A percentile compares a stretch with the other conserved stretches of the same genome.
Evolutionary conservation across 495 filamentous ascomycete genomes (phyloP).

Genomic region (Trichoderma reesei): DNA sequence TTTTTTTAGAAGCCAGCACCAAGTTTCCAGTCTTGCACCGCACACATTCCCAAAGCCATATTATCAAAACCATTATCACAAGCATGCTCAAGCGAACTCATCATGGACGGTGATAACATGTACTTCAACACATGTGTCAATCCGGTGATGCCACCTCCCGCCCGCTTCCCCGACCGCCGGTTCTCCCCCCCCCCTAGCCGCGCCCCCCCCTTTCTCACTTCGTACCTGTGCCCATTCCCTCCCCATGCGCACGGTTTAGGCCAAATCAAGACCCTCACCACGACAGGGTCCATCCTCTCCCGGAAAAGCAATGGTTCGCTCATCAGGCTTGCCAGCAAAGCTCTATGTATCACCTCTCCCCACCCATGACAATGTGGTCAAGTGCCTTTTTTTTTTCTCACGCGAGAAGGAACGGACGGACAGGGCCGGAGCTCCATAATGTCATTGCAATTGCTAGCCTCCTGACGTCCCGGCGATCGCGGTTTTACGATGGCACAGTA

Average conservation of each 20-base stretch:
- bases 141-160: neutral
- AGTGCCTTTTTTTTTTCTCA: neutral
- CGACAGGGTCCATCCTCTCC: conserved; percentile 4
- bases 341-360: too few relatives aligned
- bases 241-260: neutral
- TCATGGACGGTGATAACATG: neutral
- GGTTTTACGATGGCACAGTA: neutral
- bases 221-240: neutral
- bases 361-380: conserved; percentile 4
- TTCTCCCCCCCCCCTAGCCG: neutral
- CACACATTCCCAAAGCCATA: too few relatives aligned
- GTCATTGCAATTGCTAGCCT: neutral
- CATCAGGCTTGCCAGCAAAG: conserved; percentile 4
- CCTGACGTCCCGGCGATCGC: conserved; percentile 7
- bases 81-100: too few relatives aligned
- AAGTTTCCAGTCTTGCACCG: too few relatives aligned
- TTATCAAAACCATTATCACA: too few relatives aligned
- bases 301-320: neutral
- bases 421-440: conserved; percentile 5
- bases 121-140: neutral
- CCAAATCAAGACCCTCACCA: neutral
- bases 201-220: neutral
- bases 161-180: neutral
- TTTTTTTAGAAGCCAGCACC: too few relatives aligned
- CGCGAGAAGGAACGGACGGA: neutral